Evolutionary conservation across 108 stramenopile genomes (phyloP).

Genomic region (Licmophora abbreviata): DNA sequence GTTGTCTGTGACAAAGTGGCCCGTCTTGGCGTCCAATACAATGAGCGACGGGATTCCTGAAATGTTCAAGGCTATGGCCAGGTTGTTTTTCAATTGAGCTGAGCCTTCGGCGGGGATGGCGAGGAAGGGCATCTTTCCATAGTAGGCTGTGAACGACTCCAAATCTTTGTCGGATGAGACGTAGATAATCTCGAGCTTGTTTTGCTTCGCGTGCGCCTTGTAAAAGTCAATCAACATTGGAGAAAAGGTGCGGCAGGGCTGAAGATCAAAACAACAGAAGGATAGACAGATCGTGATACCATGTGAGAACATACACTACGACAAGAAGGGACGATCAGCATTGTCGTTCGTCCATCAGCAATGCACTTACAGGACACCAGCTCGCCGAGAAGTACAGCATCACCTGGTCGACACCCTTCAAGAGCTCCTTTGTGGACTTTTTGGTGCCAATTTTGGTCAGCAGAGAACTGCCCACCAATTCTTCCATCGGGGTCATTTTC

Average conservation of each 20-base stretch:
- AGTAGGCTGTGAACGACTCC: constrained; percentile 46
- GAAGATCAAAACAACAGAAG: constrained; percentile 23
- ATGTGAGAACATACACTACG: neutral
- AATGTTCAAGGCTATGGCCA: constrained; percentile 47
- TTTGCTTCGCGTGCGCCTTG: constrained; percentile 23
- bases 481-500: constrained; percentile 1
- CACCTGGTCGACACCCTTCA: constrained; percentile 47
- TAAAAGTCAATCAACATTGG: constrained; percentile 62
- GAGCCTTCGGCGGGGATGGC: constrained; percentile 26
- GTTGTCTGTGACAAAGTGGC: constrained; percentile 48
- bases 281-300: neutral
- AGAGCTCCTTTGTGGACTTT: constrained; percentile 17
- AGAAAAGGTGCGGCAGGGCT: constrained; percentile 59
- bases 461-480: neutral
- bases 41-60: constrained; percentile 62
- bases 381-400: constrained; percentile 57
- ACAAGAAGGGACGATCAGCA: neutral
- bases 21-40: constrained; percentile 60
- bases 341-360: neutral
- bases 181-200: constrained; percentile 55
- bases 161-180: constrained; percentile 52
- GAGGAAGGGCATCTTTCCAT: constrained; percentile 69
- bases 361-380: constrained; percentile 13
- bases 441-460: constrained; percentile 1
- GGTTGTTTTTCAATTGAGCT: constrained; percentile 31